These are phyloP conservation scores for Salix viminalis DNA, from an alignment of 345 rosid genomes.

Conservation along the genomic window DNA sequence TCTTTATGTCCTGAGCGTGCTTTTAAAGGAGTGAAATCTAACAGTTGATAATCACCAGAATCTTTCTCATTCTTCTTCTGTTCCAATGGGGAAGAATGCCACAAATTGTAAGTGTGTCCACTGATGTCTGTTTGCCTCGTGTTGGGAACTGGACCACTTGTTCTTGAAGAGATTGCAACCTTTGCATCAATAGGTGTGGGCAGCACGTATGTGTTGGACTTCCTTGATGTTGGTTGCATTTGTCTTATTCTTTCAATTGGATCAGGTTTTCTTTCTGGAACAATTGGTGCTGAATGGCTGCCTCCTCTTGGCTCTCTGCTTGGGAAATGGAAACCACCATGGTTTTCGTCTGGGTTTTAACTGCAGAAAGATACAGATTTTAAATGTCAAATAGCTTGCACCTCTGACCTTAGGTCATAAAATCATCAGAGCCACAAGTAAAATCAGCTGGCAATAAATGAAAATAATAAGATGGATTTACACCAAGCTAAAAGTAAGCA, in stretches of 20 bases:
- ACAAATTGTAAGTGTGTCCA: slow-evolving; percentile 42
- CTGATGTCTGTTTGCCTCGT: slow-evolving; percentile 37
- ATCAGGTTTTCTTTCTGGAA: slow-evolving; percentile 67
- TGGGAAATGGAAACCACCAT: slow-evolving; percentile 40
- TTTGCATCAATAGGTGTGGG: slow-evolving; percentile 73
- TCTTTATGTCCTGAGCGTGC: slow-evolving; percentile 30
- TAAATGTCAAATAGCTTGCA: not conserved
- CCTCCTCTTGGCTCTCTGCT: slow-evolving; percentile 43
- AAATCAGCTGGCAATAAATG: not conserved
- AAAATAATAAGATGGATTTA: not conserved
- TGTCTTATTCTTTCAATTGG: slow-evolving; percentile 55
- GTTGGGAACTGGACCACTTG: slow-evolving; percentile 32
- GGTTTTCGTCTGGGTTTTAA: slow-evolving; percentile 41
- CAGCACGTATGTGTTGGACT: slow-evolving; percentile 60
- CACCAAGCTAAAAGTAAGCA: not conserved
- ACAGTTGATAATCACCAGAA: slow-evolving; percentile 23
- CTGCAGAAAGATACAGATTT: slow-evolving; percentile 31
- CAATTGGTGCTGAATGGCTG: slow-evolving; percentile 87
- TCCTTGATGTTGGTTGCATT: slow-evolving; percentile 39
- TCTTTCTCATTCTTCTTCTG: slow-evolving; percentile 57
- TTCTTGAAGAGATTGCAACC: slow-evolving; percentile 39
- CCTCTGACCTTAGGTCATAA: not conserved
- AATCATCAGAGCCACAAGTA: not conserved
- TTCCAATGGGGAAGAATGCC: slow-evolving; percentile 89
- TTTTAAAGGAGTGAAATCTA: slow-evolving; percentile 25